Evolutionary conservation across 805 yeast genomes (phyloP), one percentile per base, ranked within the genome.

Genomic region (Candida yuanshanica): DNA sequence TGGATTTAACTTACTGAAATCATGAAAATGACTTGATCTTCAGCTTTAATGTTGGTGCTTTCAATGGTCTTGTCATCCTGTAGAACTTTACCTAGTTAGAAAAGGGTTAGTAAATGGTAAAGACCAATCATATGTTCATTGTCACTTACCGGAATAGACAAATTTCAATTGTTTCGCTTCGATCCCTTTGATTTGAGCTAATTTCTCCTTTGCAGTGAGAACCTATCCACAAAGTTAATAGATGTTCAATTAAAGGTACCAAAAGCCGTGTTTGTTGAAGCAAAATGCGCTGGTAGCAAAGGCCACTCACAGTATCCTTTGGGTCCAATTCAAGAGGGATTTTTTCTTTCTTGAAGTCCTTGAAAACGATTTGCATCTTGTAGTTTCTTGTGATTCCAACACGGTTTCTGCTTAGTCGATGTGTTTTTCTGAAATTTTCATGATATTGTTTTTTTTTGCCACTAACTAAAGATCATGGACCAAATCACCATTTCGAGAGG

Each of bases 1-100:
- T 32, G n/a, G 43, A 24, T n/a, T 51, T 39, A 68, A 34, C 70
- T 64, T 61, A 77, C 79, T 31, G 90, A 76, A 38, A 89, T 75
- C 98, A 93, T 91, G 63, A 89, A 91, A 42, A 93, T 90, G 40
- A 93, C 79, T 53, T 89, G 91, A 55, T 88, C 96, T 32, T 72
- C 79, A 26, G 83, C 90, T 60, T 88, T 87, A 52, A 91, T 75
- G 49, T 84, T 83, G 60, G 80, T 82, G 7, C 75, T 72, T 38
- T 74, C 83, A 44, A 91, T 70, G 3, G 83, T 72, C 58, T 87
- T 84, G 35, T 77, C 85, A 66, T 93, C 95, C 55, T 78, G 87
- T 38, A 93, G 77, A 34, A 93, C 91, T 59, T 89, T 89, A 37
- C 90, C 79, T 62, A n/a, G 41, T 14, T n/a, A 4, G 12, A 2